Conservation (phyloP, 495 filamentous ascomycete genomes). For the Haplographium delicatum region DNA sequence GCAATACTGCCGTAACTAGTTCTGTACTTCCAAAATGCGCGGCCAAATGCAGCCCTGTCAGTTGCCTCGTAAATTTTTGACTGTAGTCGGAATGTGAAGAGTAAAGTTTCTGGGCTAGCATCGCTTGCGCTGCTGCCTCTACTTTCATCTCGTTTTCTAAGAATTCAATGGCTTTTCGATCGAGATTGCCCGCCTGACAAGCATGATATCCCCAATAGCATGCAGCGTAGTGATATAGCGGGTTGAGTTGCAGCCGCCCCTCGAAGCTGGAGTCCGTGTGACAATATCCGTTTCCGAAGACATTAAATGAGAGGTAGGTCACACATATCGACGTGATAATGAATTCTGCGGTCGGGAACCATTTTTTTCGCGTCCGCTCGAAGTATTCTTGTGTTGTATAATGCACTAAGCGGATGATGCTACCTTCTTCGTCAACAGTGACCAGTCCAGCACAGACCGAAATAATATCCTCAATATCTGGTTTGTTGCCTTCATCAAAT, state of each 20-base stretch:
- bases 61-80: not conserved
- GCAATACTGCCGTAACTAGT: not conserved
- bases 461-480: not conserved
- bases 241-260: not conserved
- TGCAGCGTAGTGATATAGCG: not conserved
- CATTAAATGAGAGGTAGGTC: not conserved
- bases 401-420: not conserved
- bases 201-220: not conserved
- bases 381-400: not conserved
- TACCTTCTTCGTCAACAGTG: not conserved
- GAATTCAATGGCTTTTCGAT: not conserved
- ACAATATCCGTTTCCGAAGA: not conserved
- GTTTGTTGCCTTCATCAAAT: not conserved
- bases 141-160: not conserved
- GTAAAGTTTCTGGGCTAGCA: not conserved
- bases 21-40: not conserved
- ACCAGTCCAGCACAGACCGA: not conserved
- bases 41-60: not conserved
- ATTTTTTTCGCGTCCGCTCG: not conserved
- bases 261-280: not conserved
- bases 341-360: not conserved
- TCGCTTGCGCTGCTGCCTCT: conserved; percentile 9
- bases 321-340: not conserved
- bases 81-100: not conserved
- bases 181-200: not conserved